A percentile compares a stretch with the other conserved stretches of the same genome.
Conservation (phyloP, 1,284 basidiomycete species). For the Cutaneotrichosporon cavernicola region DNA sequence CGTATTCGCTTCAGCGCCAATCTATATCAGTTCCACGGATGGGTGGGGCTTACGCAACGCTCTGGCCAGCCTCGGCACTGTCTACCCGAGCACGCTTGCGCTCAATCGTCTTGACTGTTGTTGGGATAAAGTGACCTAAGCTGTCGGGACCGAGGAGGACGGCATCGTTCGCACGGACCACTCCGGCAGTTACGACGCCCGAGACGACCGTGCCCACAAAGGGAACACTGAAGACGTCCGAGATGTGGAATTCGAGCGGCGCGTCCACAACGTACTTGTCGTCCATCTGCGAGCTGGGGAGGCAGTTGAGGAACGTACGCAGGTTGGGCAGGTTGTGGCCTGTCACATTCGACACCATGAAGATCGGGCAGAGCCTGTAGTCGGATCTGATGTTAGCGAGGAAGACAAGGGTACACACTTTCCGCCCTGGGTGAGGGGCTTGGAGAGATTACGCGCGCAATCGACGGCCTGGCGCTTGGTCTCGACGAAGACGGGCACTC, state of each 20-base stretch:
- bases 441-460: slow-evolving; percentile 60
- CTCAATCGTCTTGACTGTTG: slow-evolving; percentile 87
- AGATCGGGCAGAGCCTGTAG: slow-evolving; percentile 80
- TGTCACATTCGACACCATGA: slow-evolving; percentile 91
- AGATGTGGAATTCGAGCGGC: slow-evolving; percentile 71
- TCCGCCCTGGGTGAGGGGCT: slow-evolving; percentile 63
- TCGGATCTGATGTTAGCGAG: slow-evolving; percentile 2
- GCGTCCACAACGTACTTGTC: slow-evolving; percentile 79
- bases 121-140: slow-evolving; percentile 81
- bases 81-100: slow-evolving; percentile 83
- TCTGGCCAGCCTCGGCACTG: slow-evolving; percentile 89
- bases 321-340: slow-evolving; percentile 77
- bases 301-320: slow-evolving; percentile 78
- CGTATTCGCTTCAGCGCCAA: slow-evolving; percentile 88
- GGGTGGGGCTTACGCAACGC: slow-evolving; percentile 63
- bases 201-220: slow-evolving; percentile 95
- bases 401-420: slow-evolving; percentile 54
- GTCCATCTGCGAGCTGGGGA: slow-evolving; percentile 75
- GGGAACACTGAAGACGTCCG: slow-evolving; percentile 70
- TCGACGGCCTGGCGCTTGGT: slow-evolving; percentile 70
- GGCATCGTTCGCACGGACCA: slow-evolving; percentile 73
- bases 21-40: slow-evolving; percentile 25
- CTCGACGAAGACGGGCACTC: slow-evolving; percentile 55
- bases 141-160: slow-evolving; percentile 89
- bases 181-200: slow-evolving; percentile 79